phyloP scores from a whole-genome alignment of 2,329 filamentous ascomycete genomes.

The Ophidiomyces ophidiicola region DNA sequence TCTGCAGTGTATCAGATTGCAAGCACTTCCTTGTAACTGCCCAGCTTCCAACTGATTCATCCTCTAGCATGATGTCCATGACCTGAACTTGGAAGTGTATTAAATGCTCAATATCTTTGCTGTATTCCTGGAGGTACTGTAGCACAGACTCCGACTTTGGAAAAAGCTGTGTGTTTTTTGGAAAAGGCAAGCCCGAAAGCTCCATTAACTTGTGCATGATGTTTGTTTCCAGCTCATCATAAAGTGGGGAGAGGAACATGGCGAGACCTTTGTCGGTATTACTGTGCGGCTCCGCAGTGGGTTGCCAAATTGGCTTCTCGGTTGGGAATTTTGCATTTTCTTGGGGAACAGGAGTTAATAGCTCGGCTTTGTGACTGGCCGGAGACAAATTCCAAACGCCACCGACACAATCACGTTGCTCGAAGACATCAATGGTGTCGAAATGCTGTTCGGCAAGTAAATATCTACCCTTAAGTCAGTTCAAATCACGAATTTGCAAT shows the following conservation, averaged over 20 bases:
- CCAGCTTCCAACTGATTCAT: slow-evolving; percentile 43
- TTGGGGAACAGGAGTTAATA: slow-evolving; percentile 49
- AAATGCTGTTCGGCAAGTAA: slow-evolving; percentile 60
- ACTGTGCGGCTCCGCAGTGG: slow-evolving; percentile 17
- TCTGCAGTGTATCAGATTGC: slow-evolving; percentile 29
- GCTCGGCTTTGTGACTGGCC: slow-evolving; percentile 34
- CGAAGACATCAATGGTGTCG: slow-evolving; percentile 60
- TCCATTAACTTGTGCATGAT: slow-evolving; percentile 72
- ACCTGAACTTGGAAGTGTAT: slow-evolving; percentile 63
- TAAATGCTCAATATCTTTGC: slow-evolving; percentile 52
- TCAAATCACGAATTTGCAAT: neutral
- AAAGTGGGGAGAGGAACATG: slow-evolving; percentile 70
- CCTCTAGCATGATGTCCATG: slow-evolving; percentile 40
- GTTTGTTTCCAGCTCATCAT: slow-evolving; percentile 73
- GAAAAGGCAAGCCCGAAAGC: slow-evolving; percentile 60
- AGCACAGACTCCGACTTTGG: slow-evolving; percentile 60
- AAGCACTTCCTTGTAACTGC: slow-evolving; percentile 45
- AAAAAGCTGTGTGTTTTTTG: slow-evolving; percentile 54
- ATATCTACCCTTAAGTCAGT: slow-evolving; percentile 38
- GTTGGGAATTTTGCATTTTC: slow-evolving; percentile 49
- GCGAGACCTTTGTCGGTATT: slow-evolving; percentile 30
- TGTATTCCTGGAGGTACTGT: slow-evolving; percentile 61
- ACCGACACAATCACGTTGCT: slow-evolving; percentile 64
- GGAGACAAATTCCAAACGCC: slow-evolving; percentile 76
- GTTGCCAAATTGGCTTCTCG: slow-evolving; percentile 49